A percentile compares a stretch with the other conserved stretches of the same genome.
Evolutionary conservation across 306 rosid genomes (phyloP).

Genomic region (Quercus mongolica): DNA sequence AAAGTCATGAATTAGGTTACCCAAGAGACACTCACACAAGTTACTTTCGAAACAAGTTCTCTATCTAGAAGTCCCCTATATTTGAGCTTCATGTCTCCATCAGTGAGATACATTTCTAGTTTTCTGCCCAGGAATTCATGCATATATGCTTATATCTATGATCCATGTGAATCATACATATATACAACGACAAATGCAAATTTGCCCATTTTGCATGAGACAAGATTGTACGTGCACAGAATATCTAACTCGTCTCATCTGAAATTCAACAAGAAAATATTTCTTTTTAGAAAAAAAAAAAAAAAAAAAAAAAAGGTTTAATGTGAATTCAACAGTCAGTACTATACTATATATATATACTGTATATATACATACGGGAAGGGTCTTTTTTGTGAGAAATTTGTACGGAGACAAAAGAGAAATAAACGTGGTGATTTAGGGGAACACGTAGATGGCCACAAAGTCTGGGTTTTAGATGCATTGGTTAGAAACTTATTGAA

Average conservation of each 20-base stretch:
- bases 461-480: slow-evolving; percentile 37
- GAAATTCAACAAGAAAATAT: not conserved
- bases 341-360: no score
- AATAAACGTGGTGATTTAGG: not conserved
- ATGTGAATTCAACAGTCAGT: slow-evolving; percentile 15
- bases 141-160: no score
- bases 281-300: not conserved
- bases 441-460: slow-evolving; percentile 12
- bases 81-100: slow-evolving; percentile 11
- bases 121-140: not conserved
- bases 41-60: slow-evolving; percentile 1
- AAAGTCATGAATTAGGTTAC: slow-evolving; percentile 51
- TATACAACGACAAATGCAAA: not conserved
- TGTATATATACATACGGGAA: slow-evolving; percentile 4
- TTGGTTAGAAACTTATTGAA: slow-evolving; percentile 55
- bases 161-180: not conserved
- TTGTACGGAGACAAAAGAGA: not conserved
- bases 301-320: not conserved
- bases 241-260: not conserved
- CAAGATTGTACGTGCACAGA: not conserved
- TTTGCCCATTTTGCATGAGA: not conserved
- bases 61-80: slow-evolving; percentile 4
- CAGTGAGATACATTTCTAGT: not conserved
- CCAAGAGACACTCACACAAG: slow-evolving; percentile 27
- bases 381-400: slow-evolving; percentile 29